Percentiles rank a stretch among this genome's conserved stretches.
phyloP scores from a whole-genome alignment of 345 rosid species.

The Gynandropsis gynandra region DNA sequence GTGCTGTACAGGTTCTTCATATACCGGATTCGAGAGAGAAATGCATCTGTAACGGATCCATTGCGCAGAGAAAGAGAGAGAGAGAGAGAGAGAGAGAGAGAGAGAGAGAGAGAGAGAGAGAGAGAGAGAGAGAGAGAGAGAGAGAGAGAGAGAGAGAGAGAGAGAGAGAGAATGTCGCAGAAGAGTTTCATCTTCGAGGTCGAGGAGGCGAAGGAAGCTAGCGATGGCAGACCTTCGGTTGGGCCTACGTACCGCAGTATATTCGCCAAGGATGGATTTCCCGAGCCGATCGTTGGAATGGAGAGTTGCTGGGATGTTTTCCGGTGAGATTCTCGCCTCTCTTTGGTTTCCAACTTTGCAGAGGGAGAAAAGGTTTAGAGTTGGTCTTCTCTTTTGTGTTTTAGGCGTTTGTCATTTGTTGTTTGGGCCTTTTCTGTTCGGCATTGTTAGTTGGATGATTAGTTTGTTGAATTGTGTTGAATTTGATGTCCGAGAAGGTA shows the following conservation, averaged over 20 bases:
- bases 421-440: background rate
- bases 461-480: background rate
- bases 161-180: slow-evolving; percentile 28
- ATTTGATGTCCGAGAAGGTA: no score
- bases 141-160: no score
- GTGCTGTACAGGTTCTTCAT: no score
- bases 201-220: slow-evolving; percentile 59
- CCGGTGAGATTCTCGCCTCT: slow-evolving; percentile 40
- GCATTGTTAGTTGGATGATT: background rate
- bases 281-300: slow-evolving; percentile 62
- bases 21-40: no score
- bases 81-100: no score
- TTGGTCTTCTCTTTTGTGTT: no score
- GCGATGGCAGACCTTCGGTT: slow-evolving; percentile 57
- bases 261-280: slow-evolving; percentile 72
- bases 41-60: no score
- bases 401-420: no score
- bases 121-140: no score
- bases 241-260: slow-evolving; percentile 86
- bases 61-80: no score
- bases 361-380: background rate
- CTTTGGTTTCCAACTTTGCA: slow-evolving; percentile 11
- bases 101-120: no score
- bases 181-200: slow-evolving; percentile 59
- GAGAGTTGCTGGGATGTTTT: slow-evolving; percentile 94